phyloP scores from a whole-genome alignment of 2,329 filamentous ascomycete genomes.

The Hymenoscyphus scutula region DNA sequence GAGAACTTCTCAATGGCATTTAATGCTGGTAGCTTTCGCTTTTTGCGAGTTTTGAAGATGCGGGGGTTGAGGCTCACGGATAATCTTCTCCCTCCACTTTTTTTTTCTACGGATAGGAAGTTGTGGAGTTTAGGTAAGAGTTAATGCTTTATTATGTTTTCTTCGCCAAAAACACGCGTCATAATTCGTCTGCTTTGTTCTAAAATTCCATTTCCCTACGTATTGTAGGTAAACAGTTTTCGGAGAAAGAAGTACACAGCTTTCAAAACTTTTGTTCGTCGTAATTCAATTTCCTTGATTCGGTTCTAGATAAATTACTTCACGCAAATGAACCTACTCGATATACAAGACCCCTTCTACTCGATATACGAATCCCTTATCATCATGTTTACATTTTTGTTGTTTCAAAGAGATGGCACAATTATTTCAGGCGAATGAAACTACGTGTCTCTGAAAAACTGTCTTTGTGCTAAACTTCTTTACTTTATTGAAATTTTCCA shows the following conservation, averaged over 20 bases:
- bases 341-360: too few species aligned
- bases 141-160: neutral
- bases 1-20: neutral
- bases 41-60: conserved; percentile 47
- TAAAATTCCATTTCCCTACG: neutral
- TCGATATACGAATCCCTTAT: too few species aligned
- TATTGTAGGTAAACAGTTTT: neutral
- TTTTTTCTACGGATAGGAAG: conserved; percentile 33
- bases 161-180: neutral
- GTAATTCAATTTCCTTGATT: too few species aligned
- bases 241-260: neutral
- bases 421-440: too few species aligned
- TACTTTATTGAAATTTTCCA: too few species aligned
- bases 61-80: conserved; percentile 48
- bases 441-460: too few species aligned
- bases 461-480: too few species aligned
- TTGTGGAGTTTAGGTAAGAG: conserved; percentile 2
- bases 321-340: too few species aligned
- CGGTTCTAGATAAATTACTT: too few species aligned
- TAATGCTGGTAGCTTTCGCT: neutral
- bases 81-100: conserved; percentile 34
- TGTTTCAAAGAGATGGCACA: too few species aligned
- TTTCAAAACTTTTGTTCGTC: too few species aligned
- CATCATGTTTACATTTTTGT: too few species aligned
- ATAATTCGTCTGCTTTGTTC: neutral